Conservation (phyloP, 441 rosid genomes). For the Omphalea diandra region DNA sequence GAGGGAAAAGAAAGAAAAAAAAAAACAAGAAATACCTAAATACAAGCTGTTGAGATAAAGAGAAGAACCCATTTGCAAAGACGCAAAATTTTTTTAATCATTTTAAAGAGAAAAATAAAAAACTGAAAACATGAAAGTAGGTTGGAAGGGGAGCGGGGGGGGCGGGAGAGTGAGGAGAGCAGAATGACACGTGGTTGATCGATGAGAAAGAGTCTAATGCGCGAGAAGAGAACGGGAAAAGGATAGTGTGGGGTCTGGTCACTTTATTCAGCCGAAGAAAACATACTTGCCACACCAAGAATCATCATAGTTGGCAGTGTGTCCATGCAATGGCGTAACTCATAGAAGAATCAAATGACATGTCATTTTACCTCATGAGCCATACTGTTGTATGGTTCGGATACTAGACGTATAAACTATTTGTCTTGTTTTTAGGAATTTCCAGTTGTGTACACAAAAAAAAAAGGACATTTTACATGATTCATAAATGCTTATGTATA, state of each 20-base stretch:
- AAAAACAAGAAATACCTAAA: too few species aligned
- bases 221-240: neutral
- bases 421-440: too few species aligned
- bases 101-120: neutral
- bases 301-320: neutral
- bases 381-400: too few species aligned
- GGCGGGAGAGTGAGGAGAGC: neutral
- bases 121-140: neutral
- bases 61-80: neutral
- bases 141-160: neutral
- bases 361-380: neutral
- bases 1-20: neutral
- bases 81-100: neutral
- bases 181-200: slow-evolving; percentile 15
- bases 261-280: neutral
- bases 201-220: neutral
- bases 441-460: too few species aligned
- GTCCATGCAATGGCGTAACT: too few species aligned
- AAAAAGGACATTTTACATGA: too few species aligned
- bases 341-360: neutral
- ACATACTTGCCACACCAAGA: too few species aligned
- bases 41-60: too few species aligned
- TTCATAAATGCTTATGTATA: too few species aligned
- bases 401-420: too few species aligned
- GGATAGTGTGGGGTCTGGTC: neutral